A percentile compares a stretch with the other conserved stretches of the same genome.
phyloP scores from a whole-genome alignment of 345 rosid genomes.

The Hibiscus syriacus region DNA sequence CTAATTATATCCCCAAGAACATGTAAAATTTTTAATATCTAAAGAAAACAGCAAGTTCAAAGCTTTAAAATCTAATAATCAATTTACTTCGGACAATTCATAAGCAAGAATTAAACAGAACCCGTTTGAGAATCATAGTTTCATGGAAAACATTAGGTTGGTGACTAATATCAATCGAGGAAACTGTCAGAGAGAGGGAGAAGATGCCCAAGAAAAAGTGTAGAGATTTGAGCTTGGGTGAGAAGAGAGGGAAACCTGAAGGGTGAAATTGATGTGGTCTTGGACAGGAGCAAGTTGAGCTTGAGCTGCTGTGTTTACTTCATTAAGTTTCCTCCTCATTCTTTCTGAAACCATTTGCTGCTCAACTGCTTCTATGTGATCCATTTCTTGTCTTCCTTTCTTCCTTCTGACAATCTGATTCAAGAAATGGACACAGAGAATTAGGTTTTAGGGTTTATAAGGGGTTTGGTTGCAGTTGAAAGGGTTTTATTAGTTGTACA shows the following conservation, averaged over 20 bases:
- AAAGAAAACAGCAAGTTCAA: conserved; percentile 2
- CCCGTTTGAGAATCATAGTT: background rate
- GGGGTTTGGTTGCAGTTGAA: background rate
- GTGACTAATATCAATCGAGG: no score
- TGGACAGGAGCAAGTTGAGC: conserved; percentile 65
- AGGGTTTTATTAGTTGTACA: no score
- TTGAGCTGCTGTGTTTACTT: conserved; percentile 68
- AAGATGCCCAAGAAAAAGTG: no score
- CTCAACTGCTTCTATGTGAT: conserved; percentile 51
- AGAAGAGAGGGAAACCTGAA: conserved; percentile 55
- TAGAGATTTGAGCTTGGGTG: background rate
- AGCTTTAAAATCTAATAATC: background rate
- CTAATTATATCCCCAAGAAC: background rate
- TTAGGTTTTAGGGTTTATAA: background rate
- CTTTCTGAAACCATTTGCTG: conserved; percentile 61
- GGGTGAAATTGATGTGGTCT: conserved; percentile 86
- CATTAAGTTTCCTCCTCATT: conserved; percentile 50
- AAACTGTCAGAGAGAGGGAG: no score
- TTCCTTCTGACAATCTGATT: background rate
- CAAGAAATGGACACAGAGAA: background rate
- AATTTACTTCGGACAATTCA: background rate
- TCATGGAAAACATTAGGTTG: background rate
- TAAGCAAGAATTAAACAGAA: background rate
- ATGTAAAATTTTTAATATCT: background rate
- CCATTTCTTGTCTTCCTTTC: conserved; percentile 30